Percentiles rank a stretch among this genome's conserved stretches.
Conservation (phyloP, 2,329 filamentous ascomycete species). For the Colletotrichum acutatum region DNA sequence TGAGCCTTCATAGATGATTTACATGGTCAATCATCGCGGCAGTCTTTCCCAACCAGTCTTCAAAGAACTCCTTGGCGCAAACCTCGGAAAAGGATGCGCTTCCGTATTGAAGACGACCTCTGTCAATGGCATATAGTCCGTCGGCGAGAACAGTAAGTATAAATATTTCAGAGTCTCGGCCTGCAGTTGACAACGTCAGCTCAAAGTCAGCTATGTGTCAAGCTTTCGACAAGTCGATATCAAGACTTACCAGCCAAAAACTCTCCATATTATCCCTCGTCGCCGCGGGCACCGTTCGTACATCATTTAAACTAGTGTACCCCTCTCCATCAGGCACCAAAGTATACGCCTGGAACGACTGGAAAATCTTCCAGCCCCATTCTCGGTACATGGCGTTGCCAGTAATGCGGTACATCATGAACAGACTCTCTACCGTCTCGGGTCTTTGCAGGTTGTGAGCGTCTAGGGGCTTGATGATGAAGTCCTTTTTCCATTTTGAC, state of each 20-base stretch:
- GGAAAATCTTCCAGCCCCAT: conserved; percentile 84
- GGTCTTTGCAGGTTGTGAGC: conserved; percentile 79
- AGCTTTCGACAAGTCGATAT: no score
- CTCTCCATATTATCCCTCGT: conserved; percentile 79
- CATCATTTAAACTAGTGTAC: conserved; percentile 71
- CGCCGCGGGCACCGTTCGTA: conserved; percentile 62
- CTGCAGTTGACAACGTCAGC: neutral
- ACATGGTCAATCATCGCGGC: conserved; percentile 56
- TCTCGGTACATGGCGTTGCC: conserved; percentile 76
- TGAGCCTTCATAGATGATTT: no score
- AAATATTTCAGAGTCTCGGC: conserved; percentile 98
- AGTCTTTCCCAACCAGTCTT: conserved; percentile 84
- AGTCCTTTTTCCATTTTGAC: conserved; percentile 78
- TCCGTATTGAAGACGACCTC: conserved; percentile 95
- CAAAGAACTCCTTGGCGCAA: conserved; percentile 81
- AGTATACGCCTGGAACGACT: conserved; percentile 74
- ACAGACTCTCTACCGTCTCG: conserved; percentile 79
- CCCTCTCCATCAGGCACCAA: conserved; percentile 66
- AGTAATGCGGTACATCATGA: conserved; percentile 85
- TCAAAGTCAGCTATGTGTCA: neutral
- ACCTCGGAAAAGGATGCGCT: conserved; percentile 88
- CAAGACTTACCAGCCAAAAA: conserved; percentile 68
- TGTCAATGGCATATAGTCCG: conserved; percentile 82
- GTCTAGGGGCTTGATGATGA: conserved; percentile 77
- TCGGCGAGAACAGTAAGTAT: conserved; percentile 85